Evolutionary conservation across 2,329 filamentous ascomycete genomes (phyloP), one percentile per base, ranked within the genome.

Genomic region (Pseudogymnoascus sp.): DNA sequence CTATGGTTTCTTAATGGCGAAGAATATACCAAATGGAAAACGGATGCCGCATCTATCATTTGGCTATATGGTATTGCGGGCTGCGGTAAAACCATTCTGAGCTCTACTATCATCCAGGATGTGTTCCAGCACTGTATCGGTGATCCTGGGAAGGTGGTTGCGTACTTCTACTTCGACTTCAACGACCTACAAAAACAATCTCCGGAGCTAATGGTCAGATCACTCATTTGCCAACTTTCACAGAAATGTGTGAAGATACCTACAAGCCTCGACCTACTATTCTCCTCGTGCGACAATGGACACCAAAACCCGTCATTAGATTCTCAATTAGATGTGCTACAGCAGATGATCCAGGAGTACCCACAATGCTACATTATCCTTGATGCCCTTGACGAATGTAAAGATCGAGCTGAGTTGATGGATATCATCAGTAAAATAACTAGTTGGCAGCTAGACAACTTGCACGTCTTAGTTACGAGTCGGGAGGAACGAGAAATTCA

Each of bases 31-130:
- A 48, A 51, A 11, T 79, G 76, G 77, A 77, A 73, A 64, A 66
- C 34, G 0, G 45, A 60, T 13, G 31, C 61, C 14, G 69, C 68
- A 11, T 76, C 73, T 5, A 70, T 71, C 63, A 64, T 78, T 0
- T 79, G 75, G 76, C 71, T 79, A 5, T 63, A 76, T 66, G 75
- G 77, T 1, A 77, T 76, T 21, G 71, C 75, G 16, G 77, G 77
- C 39, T 79, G 77, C 60, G 77, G 78, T 10, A 79, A 79, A 66
- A 78, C 76, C 0, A 69, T 79, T 62, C 70, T 79, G 0, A 74
- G 73, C 64, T 77, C 74, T 5, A 75, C 71, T 1, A 67, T 79
- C 25, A 36, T 31, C 21, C 23, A 67, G 25, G 39, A 43, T 11
- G 10, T 43, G 10, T 1, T 43, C 6, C 39, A 13, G 10, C 16